A percentile compares a stretch with the other conserved stretches of the same genome.
Conservation (phyloP, 2,329 filamentous ascomycete genomes). For the Aspergillus sp. region DNA sequence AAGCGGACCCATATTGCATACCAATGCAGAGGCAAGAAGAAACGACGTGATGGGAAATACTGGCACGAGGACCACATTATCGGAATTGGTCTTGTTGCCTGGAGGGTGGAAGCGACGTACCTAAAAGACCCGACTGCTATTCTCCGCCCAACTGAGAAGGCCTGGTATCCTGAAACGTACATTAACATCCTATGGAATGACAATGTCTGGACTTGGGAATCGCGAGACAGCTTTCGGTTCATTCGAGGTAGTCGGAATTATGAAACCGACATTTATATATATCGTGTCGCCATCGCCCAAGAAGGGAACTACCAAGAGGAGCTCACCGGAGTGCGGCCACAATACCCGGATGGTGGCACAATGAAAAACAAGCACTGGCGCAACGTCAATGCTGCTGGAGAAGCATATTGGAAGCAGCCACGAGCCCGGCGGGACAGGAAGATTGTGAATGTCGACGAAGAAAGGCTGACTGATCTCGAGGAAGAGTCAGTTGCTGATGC, state of each 20-base stretch:
- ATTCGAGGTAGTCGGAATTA: neutral
- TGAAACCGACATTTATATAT: conserved; percentile 11
- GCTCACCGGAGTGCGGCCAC: conserved; percentile 4
- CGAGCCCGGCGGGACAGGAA: conserved; percentile 5
- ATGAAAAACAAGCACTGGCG: conserved; percentile 9
- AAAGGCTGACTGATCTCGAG: neutral
- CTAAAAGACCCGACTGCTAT: conserved; percentile 6
- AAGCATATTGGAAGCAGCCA: conserved; percentile 8
- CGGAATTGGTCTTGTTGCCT: conserved; percentile 8
- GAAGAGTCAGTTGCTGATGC: neutral
- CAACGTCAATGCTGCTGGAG: conserved; percentile 8
- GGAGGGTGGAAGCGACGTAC: conserved; percentile 6
- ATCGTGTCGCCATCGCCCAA: conserved; percentile 6
- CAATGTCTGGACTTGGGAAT: conserved; percentile 7
- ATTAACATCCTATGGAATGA: conserved; percentile 8
- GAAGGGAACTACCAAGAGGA: conserved; percentile 7
- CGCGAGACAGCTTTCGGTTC: conserved; percentile 6
- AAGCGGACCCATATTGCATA: neutral
- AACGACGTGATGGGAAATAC: conserved; percentile 1
- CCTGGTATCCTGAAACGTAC: conserved; percentile 16
- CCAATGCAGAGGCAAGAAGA: neutral
- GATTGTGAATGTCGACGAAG: conserved; percentile 1
- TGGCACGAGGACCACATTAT: conserved; percentile 1
- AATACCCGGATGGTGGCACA: conserved; percentile 2
- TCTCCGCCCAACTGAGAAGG: conserved; percentile 6